phyloP scores from a whole-genome alignment of 2,329 filamentous ascomycete genomes.

The Colletotrichum sp. region DNA sequence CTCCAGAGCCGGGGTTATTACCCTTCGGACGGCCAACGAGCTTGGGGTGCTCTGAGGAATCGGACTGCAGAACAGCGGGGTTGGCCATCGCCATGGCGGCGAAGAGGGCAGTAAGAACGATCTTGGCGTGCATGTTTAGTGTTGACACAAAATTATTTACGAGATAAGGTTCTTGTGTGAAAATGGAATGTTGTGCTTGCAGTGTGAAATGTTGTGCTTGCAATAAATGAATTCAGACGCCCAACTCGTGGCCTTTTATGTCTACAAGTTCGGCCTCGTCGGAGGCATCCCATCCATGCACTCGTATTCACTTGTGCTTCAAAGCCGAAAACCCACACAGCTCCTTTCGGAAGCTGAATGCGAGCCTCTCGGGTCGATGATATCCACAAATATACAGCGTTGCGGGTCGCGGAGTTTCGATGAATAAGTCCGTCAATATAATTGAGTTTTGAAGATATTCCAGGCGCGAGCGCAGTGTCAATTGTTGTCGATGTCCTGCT shows the following conservation, averaged over 20 bases:
- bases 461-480: neutral
- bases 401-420: neutral
- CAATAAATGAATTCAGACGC: neutral
- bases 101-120: neutral
- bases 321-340: neutral
- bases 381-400: neutral
- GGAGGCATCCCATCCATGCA: neutral
- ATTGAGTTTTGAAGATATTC: neutral
- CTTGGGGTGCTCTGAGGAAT: neutral
- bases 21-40: neutral
- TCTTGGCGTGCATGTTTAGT: neutral
- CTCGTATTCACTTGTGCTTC: neutral
- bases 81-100: neutral
- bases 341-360: neutral
- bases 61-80: neutral
- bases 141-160: neutral
- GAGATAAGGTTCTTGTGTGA: neutral
- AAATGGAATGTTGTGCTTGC: neutral
- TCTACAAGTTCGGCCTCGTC: neutral
- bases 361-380: neutral
- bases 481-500: rapidly evolving
- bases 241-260: neutral
- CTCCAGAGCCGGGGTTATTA: neutral
- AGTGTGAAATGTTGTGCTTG: neutral
- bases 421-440: neutral